These are phyloP conservation scores for Yamadazyma oceani DNA, from an alignment of 1,139 yeast species.

Conservation along the genomic window DNA sequence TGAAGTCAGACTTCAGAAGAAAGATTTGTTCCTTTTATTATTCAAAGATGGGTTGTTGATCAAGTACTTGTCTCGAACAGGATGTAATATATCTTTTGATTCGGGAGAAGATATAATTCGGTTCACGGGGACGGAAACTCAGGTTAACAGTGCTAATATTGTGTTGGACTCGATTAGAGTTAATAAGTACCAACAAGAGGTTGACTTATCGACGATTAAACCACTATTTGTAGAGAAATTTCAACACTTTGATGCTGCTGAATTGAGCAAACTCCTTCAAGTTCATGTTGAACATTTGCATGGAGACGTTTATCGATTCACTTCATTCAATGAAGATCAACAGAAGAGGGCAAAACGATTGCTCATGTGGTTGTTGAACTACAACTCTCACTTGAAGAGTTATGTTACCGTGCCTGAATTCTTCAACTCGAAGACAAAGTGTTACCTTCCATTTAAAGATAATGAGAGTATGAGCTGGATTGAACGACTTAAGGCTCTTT, in stretches of 20 bases:
- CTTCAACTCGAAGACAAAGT: not conserved
- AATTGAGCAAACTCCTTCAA: constrained; percentile 33
- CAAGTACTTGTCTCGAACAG: constrained; percentile 53
- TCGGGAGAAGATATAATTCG: constrained; percentile 18
- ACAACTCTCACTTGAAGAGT: constrained; percentile 30
- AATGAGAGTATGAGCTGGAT: constrained; percentile 39
- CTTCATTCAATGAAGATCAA: constrained; percentile 28
- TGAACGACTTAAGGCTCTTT: constrained; percentile 25
- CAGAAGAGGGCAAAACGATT: constrained; percentile 38
- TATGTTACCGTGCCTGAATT: constrained; percentile 20
- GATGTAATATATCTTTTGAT: constrained; percentile 50
- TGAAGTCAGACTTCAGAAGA: constrained; percentile 34
- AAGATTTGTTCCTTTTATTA: constrained; percentile 51
- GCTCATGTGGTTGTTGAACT: constrained; percentile 39
- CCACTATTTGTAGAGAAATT: constrained; percentile 25
- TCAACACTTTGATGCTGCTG: constrained; percentile 25
- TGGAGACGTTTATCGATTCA: constrained; percentile 28
- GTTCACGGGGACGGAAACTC: constrained; percentile 34
- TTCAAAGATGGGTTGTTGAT: constrained; percentile 48
- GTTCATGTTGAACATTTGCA: constrained; percentile 30
- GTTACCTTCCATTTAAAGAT: constrained; percentile 28
- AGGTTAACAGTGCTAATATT: constrained; percentile 35
- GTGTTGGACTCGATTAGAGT: constrained; percentile 32
- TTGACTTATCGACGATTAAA: constrained; percentile 31
- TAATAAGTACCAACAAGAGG: constrained; percentile 30